Conservation (phyloP, 2,329 filamentous ascomycete species). For the Fusarium coffeatum region DNA sequence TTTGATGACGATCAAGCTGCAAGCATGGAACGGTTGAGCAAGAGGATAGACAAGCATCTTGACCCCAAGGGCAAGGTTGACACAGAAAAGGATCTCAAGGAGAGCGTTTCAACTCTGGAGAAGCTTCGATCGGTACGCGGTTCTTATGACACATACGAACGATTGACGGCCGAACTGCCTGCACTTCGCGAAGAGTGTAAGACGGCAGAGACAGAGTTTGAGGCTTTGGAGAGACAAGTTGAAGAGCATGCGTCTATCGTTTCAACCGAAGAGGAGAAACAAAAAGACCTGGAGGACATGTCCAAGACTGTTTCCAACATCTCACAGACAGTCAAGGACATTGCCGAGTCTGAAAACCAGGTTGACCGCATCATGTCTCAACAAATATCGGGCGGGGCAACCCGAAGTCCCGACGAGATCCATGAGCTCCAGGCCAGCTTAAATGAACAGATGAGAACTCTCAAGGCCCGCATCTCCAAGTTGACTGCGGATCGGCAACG, state of each 20-base stretch:
- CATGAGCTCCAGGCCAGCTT: slow-evolving; percentile 77
- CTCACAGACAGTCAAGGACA: slow-evolving; percentile 76
- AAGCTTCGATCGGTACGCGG: slow-evolving; percentile 71
- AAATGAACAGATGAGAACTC: slow-evolving; percentile 72
- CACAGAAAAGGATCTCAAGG: slow-evolving; percentile 70
- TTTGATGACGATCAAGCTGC: slow-evolving; percentile 72
- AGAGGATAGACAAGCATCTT: slow-evolving; percentile 73
- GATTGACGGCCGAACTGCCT: slow-evolving; percentile 78
- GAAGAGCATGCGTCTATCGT: slow-evolving; percentile 77
- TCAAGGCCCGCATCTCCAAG: slow-evolving; percentile 73
- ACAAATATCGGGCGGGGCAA: slow-evolving; percentile 73
- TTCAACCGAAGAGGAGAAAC: slow-evolving; percentile 70
- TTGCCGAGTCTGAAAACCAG: slow-evolving; percentile 76
- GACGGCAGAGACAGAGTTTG: slow-evolving; percentile 70
- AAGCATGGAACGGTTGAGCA: slow-evolving; percentile 70
- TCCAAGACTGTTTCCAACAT: slow-evolving; percentile 82
- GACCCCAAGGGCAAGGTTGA: slow-evolving; percentile 72
- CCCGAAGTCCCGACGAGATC: slow-evolving; percentile 84
- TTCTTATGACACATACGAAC: slow-evolving; percentile 79
- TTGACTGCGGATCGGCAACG: slow-evolving; percentile 78
- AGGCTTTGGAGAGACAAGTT: slow-evolving; percentile 68
- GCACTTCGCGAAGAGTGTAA: slow-evolving; percentile 72
- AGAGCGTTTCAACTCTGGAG: slow-evolving; percentile 62
- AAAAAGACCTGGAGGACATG: slow-evolving; percentile 80
- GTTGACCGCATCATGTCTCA: slow-evolving; percentile 80